Percentiles rank a stretch among this genome's conserved stretches.
Conservation (phyloP, 371 early-diverging fungal genomes). For the Mucor lusitanicus region DNA sequence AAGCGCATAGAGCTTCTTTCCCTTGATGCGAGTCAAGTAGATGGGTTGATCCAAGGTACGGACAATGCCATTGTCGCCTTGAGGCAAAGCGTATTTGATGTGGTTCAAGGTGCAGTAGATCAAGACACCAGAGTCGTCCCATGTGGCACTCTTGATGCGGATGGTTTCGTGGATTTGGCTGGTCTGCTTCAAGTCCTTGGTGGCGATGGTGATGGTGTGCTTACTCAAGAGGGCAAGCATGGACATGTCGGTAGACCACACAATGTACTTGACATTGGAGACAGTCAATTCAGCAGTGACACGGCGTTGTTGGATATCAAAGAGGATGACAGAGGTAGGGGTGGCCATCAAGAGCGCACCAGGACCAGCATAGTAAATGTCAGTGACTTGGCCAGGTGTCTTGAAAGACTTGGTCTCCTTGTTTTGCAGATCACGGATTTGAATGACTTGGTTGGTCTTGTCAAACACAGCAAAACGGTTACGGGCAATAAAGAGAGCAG, state of each 20-base stretch:
- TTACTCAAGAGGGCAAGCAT: constrained; percentile 91
- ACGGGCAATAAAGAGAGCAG: constrained; percentile 92
- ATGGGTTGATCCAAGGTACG: constrained; percentile 95
- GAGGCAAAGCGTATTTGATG: constrained; percentile 95
- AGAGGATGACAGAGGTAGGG: constrained; percentile 81
- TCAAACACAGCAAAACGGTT: constrained; percentile 95
- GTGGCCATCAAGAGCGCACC: constrained; percentile 85
- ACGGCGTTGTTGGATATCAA: constrained; percentile 84
- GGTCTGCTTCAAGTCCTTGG: constrained; percentile 82
- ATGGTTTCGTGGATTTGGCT: constrained; percentile 95
- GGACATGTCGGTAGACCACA: constrained; percentile 87
- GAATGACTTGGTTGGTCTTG: constrained; percentile 70
- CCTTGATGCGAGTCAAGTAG: constrained; percentile 86
- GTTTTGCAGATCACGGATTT: constrained; percentile 84
- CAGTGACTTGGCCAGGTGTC: constrained; percentile 71
- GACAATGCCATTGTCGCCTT: constrained; percentile 96
- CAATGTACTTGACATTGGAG: constrained; percentile 84
- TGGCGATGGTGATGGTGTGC: constrained; percentile 89
- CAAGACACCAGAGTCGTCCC: constrained; percentile 92
- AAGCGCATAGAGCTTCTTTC: constrained; percentile 81
- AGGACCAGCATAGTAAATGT: constrained; percentile 87
- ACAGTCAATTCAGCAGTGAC: constrained; percentile 75
- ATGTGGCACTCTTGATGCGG: constrained; percentile 94
- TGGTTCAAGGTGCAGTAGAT: constrained; percentile 98
- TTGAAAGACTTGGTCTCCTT: constrained; percentile 88